A percentile compares a stretch with the other conserved stretches of the same genome.
Evolutionary conservation across 1,284 basidiomycete species (phyloP).

Genomic region (Marasmius oreades): DNA sequence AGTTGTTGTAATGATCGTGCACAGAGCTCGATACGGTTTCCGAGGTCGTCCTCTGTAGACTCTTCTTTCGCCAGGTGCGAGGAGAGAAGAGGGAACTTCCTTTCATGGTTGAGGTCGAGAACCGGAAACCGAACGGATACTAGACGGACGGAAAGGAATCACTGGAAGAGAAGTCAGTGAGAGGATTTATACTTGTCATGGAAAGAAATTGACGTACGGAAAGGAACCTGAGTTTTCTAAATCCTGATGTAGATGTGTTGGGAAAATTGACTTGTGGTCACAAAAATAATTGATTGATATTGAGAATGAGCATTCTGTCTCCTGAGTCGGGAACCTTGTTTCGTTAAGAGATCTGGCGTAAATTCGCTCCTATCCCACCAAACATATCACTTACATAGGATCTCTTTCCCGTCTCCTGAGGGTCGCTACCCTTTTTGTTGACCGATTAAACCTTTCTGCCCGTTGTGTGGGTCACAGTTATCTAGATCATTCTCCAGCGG

Average conservation of each 20-base stretch:
- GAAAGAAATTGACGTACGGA: background rate
- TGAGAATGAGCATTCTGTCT: slow-evolving; percentile 4
- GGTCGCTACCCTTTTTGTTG: too few species aligned
- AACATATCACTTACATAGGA: background rate
- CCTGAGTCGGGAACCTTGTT: background rate
- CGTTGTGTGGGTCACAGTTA: too few species aligned
- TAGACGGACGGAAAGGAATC: background rate
- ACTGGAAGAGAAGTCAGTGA: background rate
- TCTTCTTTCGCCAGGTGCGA: slow-evolving; percentile 11
- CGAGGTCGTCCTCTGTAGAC: background rate
- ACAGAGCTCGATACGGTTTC: background rate
- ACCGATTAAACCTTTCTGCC: too few species aligned
- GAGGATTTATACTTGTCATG: slow-evolving; percentile 2
- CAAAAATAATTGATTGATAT: slow-evolving; percentile 3
- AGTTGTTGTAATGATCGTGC: background rate
- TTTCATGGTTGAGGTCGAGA: slow-evolving; percentile 4
- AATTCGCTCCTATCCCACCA: slow-evolving; percentile 7
- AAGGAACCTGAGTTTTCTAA: background rate
- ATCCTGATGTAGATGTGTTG: background rate
- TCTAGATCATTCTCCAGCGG: too few species aligned
- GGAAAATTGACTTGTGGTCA: background rate
- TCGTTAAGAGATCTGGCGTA: slow-evolving; percentile 2
- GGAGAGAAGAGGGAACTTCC: slow-evolving; percentile 9
- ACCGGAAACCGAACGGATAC: too few species aligned
- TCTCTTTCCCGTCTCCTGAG: too few species aligned